These are phyloP conservation scores for Epichloe amarillans DNA, from an alignment of 2,329 filamentous ascomycete species.

Conservation along the genomic window DNA sequence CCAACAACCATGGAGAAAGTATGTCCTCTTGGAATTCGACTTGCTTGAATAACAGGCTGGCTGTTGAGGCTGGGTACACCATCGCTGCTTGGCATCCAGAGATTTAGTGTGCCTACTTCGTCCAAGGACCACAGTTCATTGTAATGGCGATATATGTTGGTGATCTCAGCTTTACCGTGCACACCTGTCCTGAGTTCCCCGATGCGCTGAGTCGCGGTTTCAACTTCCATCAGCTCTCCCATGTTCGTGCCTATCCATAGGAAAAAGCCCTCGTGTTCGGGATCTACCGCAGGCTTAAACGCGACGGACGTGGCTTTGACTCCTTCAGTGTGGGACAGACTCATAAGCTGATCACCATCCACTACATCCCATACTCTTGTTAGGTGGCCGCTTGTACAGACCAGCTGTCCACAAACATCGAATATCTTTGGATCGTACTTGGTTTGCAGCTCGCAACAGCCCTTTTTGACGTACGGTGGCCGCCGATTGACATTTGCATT, in stretches of 20 bases:
- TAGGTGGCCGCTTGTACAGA: conserved; percentile 75
- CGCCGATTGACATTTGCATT: conserved; percentile 71
- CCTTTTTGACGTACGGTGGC: conserved; percentile 60
- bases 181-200: conserved; percentile 54
- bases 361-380: conserved; percentile 80
- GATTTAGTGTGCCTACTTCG: conserved; percentile 70
- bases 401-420: conserved; percentile 75
- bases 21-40: conserved; percentile 66
- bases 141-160: conserved; percentile 73
- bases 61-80: conserved; percentile 62
- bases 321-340: conserved; percentile 70
- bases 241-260: conserved; percentile 84
- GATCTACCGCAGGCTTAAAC: conserved; percentile 70
- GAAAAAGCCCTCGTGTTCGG: conserved; percentile 66
- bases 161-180: conserved; percentile 66
- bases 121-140: conserved; percentile 92
- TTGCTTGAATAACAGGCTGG: conserved; percentile 54
- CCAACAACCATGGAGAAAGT: conserved; percentile 83
- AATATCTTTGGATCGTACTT: conserved; percentile 80
- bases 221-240: conserved; percentile 81
- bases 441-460: conserved; percentile 62
- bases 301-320: conserved; percentile 67
- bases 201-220: conserved; percentile 61
- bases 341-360: conserved; percentile 72
- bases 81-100: conserved; percentile 68